Base-by-base conservation (phyloP, 106 monocot genomes). In the Dendrobium nobile region DNA sequence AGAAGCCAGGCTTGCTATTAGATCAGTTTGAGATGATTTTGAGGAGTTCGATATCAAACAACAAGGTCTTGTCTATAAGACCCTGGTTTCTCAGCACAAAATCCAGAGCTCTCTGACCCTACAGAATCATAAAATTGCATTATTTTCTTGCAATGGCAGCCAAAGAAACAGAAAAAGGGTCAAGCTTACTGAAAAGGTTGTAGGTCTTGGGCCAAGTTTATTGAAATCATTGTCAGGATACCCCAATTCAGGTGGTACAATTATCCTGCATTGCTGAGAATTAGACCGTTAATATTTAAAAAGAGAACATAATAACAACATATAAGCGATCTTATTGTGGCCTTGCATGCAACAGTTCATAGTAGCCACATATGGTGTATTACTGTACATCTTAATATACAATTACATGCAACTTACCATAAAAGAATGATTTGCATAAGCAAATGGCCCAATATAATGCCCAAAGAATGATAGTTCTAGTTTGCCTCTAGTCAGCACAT, bases 21-120 rank as follows among this genome's bases (percentile, higher is more conserved):
- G 45, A 73, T 85, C 81, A 89, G 77, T 67, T 85, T 41, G 89
- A 87, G 55, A 94, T 51, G 55, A 95, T 84, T 73, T 88, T 98
- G 24, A 98, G 44, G 59, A 98, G 95, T 82, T 98, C 92, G 64
- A 98, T 92, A 79, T 98, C 98, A 55, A 98, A 98, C 79, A 98
- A 72, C 5, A 98, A 88, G 59, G 97, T 98, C 85, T 98, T 98
- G 79, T 98, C 97, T 64, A 98, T 95, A 77, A 98, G 82, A n/a
- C 97, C 97, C 84, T 92, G 94, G 78, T 98, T 98, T 85, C 80
- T 89, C 80, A 95, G 80, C 77, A 98, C 97, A 86, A 98, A 98
- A 84, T 90, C 94, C 11, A 98, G 87, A 47, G 92, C 94, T 83
- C 97, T 92, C 83, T 98, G 95, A 43, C 97, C 97, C 97, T 98